Evolutionary conservation across 2,329 filamentous ascomycete genomes (phyloP).

Genomic region (Scedosporium minutisporum): DNA sequence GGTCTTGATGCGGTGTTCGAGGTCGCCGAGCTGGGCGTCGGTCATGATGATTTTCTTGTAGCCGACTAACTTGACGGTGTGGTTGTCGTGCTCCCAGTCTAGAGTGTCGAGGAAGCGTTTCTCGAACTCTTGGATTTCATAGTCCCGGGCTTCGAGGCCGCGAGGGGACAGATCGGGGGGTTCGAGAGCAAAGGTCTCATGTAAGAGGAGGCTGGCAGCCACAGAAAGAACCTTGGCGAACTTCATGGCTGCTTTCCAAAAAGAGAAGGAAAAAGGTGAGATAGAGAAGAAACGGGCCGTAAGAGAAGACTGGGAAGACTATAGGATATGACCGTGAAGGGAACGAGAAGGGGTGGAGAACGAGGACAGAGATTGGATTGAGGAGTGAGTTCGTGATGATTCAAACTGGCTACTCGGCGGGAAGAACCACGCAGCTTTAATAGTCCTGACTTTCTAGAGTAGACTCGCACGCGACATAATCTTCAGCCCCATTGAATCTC

Average conservation of each 20-base stretch:
- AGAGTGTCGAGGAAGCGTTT: constrained; percentile 9
- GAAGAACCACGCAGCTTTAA: neutral
- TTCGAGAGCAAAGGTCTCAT: neutral
- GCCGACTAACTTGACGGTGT: constrained; percentile 11
- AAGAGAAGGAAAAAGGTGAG: neutral
- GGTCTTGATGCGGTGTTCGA: constrained; percentile 5
- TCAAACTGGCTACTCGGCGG: neutral
- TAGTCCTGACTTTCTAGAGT: neutral
- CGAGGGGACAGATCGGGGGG: neutral
- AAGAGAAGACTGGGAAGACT: too few species aligned
- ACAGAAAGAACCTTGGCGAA: neutral
- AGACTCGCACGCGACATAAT: neutral
- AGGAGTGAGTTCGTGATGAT: neutral
- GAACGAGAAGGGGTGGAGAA: too few species aligned
- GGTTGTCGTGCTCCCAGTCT: constrained; percentile 8
- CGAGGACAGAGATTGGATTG: too few species aligned
- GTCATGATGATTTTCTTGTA: constrained; percentile 10
- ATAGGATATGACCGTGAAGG: neutral
- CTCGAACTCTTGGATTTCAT: constrained; percentile 7
- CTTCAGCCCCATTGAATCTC: neutral
- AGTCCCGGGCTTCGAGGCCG: neutral
- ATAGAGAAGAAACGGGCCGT: neutral
- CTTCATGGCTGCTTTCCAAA: neutral
- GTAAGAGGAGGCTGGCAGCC: neutral
- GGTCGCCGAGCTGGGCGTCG: constrained; percentile 6